A percentile compares a stretch with the other conserved stretches of the same genome.
Conservation (phyloP, 345 rosid species). For the Hypericum androsaemum region DNA sequence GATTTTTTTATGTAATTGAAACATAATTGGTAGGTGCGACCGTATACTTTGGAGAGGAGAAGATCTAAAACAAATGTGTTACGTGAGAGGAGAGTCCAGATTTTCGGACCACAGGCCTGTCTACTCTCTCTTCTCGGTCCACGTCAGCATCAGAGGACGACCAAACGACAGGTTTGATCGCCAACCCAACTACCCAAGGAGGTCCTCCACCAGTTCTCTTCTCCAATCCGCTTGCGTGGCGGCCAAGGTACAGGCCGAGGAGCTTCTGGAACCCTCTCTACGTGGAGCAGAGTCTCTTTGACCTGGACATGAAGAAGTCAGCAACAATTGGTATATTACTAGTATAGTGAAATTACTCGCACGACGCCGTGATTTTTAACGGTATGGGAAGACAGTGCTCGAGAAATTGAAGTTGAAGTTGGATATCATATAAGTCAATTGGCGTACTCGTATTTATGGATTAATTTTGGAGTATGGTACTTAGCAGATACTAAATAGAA, state of each 20-base stretch:
- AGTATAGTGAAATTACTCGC: neutral
- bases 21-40: constrained; percentile 68
- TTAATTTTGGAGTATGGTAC: no score
- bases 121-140: constrained; percentile 59
- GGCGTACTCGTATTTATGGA: no score
- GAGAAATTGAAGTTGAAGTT: neutral
- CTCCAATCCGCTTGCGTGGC: constrained; percentile 31
- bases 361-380: constrained; percentile 4
- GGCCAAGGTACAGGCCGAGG: constrained; percentile 79
- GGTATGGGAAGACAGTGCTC: constrained; percentile 1
- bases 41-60: constrained; percentile 88
- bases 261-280: constrained; percentile 37
- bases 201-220: constrained; percentile 28
- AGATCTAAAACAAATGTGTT: constrained; percentile 64
- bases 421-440: neutral
- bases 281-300: no score
- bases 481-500: no score
- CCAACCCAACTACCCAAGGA: constrained; percentile 14
- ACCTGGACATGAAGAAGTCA: neutral
- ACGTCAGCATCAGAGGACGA: constrained; percentile 22
- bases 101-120: constrained; percentile 98
- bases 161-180: neutral
- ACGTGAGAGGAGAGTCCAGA: constrained; percentile 73
- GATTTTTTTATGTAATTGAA: neutral
- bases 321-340: neutral